These are phyloP conservation scores for Letharia columbiana DNA, from an alignment of 495 filamentous ascomycete species.

Conservation along the genomic window DNA sequence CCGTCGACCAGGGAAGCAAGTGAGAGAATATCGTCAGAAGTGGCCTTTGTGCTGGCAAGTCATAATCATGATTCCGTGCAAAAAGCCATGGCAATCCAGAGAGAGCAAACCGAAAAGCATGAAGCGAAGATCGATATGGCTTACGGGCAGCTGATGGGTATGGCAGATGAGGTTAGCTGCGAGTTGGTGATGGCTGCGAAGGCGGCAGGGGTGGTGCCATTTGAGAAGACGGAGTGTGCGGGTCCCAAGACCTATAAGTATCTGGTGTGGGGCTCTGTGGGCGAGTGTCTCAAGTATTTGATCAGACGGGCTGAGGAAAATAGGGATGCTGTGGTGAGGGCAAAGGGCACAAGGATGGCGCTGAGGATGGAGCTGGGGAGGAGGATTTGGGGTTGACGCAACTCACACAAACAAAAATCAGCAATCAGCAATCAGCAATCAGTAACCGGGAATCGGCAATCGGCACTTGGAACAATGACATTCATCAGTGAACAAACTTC, in stretches of 20 bases:
- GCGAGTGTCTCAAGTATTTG: slow-evolving; percentile 91
- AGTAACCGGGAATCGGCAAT: neutral
- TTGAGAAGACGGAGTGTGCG: slow-evolving; percentile 27
- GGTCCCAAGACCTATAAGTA: slow-evolving; percentile 73
- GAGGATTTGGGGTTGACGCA: slow-evolving; percentile 11
- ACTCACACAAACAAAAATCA: neutral
- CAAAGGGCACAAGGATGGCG: slow-evolving; percentile 62
- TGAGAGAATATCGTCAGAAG: slow-evolving; percentile 45
- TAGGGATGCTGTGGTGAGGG: slow-evolving; percentile 73
- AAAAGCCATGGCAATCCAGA: slow-evolving; percentile 55
- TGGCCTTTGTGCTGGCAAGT: slow-evolving; percentile 74
- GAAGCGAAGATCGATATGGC: slow-evolving; percentile 50
- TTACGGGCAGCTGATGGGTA: slow-evolving; percentile 89
- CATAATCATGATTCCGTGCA: slow-evolving; percentile 81
- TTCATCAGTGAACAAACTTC: neutral
- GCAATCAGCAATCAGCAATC: neutral
- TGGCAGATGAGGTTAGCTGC: slow-evolving; percentile 92
- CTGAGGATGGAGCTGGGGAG: slow-evolving; percentile 56
- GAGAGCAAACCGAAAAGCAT: slow-evolving; percentile 38
- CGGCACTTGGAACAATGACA: neutral
- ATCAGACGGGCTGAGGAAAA: slow-evolving; percentile 84
- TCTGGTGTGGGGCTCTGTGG: slow-evolving; percentile 81
- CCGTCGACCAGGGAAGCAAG: slow-evolving; percentile 29
- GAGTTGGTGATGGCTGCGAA: slow-evolving; percentile 57
- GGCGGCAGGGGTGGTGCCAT: slow-evolving; percentile 14